Conservation (phyloP, 805 yeast genomes). For the Myxozyma sirexii region DNA sequence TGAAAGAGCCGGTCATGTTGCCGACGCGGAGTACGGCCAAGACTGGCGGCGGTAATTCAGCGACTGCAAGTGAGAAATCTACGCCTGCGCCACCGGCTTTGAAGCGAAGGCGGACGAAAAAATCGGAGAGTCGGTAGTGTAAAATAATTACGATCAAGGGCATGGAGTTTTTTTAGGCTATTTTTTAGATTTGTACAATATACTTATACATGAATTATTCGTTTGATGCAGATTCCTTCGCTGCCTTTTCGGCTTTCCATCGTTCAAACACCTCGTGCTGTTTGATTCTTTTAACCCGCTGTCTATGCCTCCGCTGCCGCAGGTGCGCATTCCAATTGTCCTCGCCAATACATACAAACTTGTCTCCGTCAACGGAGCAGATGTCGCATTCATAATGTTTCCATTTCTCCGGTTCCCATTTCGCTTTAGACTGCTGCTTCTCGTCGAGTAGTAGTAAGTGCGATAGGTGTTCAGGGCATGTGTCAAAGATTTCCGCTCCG, state of each 20-base stretch:
- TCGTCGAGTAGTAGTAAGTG: conserved; percentile 1
- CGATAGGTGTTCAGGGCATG: conserved; percentile 37
- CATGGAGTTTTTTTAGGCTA: not conserved
- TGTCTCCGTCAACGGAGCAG: conserved; percentile 62
- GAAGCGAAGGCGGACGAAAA: conserved; percentile 18
- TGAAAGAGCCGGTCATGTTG: not conserved
- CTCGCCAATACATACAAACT: conserved; percentile 70
- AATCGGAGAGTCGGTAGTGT: conserved; percentile 6
- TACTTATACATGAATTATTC: not conserved
- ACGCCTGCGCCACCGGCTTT: conserved; percentile 8
- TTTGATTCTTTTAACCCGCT: conserved; percentile 34
- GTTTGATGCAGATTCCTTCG: not conserved
- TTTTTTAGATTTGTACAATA: not conserved
- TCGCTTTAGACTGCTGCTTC: not conserved
- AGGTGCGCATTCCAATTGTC: conserved; percentile 71
- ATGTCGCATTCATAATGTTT: conserved; percentile 66
- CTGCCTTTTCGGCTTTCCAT: conserved; percentile 28
- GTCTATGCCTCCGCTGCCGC: conserved; percentile 59
- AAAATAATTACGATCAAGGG: not conserved
- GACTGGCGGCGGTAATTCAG: not conserved
- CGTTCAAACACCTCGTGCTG: conserved; percentile 32
- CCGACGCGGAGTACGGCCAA: not conserved
- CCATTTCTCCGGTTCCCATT: conserved; percentile 51
- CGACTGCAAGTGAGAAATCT: not conserved
- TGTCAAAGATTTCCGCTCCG: conserved; percentile 18